Percentiles rank a stretch among this genome's conserved stretches.
These are phyloP conservation scores for Cochlearia excelsa DNA, from an alignment of 345 rosid genomes.

Conservation along the genomic window DNA sequence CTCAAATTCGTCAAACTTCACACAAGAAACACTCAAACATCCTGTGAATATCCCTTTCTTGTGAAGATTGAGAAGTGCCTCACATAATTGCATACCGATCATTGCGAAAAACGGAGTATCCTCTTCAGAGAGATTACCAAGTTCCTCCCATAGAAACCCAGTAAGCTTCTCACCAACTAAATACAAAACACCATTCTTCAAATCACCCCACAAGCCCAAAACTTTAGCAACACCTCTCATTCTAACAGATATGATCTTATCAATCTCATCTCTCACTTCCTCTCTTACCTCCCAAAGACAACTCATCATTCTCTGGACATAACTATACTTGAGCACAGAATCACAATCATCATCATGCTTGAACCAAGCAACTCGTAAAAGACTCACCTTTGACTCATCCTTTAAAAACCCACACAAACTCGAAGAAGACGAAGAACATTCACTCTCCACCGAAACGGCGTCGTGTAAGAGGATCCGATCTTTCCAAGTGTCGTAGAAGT, in stretches of 20 bases:
- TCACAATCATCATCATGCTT: slow-evolving; percentile 32
- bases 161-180: slow-evolving; percentile 54
- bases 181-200: slow-evolving; percentile 50
- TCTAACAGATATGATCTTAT: slow-evolving; percentile 35
- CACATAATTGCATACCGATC: slow-evolving; percentile 70
- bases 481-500: slow-evolving; percentile 63
- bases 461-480: slow-evolving; percentile 50
- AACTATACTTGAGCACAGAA: slow-evolving; percentile 48
- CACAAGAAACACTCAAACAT: slow-evolving; percentile 54
- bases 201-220: slow-evolving; percentile 82
- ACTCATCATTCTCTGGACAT: slow-evolving; percentile 48
- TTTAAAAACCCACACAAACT: slow-evolving; percentile 21
- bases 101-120: slow-evolving; percentile 49
- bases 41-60: slow-evolving; percentile 55
- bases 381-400: slow-evolving; percentile 42
- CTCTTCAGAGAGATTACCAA: slow-evolving; percentile 34
- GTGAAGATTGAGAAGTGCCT: slow-evolving; percentile 55
- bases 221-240: slow-evolving; percentile 41
- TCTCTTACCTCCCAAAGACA: slow-evolving; percentile 55
- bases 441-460: slow-evolving; percentile 38
- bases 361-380: slow-evolving; percentile 48
- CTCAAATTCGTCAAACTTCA: slow-evolving; percentile 58
- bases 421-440: slow-evolving; percentile 16
- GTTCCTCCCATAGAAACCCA: slow-evolving; percentile 25
- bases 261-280: slow-evolving; percentile 46